These are phyloP conservation scores for Stephanodiscus triporus DNA, from an alignment of 108 stramenopile genomes.

Conservation along the genomic window DNA sequence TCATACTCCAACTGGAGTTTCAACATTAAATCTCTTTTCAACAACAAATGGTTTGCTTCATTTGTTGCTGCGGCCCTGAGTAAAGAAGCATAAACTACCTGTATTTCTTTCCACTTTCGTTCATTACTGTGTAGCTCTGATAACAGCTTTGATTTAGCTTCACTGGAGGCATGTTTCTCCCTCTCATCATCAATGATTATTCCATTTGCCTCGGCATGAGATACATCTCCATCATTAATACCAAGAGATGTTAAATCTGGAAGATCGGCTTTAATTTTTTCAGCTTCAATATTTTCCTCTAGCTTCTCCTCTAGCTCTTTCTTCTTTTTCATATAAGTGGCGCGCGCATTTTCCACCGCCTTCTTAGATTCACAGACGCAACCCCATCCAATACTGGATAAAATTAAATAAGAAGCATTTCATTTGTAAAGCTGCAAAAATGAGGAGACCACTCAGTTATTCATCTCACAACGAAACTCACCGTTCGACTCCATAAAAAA, in stretches of 20 bases:
- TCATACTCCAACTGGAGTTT: conserved; percentile 78
- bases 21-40: conserved; percentile 68
- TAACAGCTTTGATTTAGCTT: conserved; percentile 28
- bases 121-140: conserved; percentile 60
- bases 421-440: no score
- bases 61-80: conserved; percentile 60
- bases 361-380: conserved; percentile 88
- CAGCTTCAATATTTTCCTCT: conserved; percentile 58
- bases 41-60: conserved; percentile 50
- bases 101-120: conserved; percentile 86
- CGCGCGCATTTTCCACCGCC: conserved; percentile 63
- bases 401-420: neutral
- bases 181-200: conserved; percentile 24
- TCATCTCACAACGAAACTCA: neutral
- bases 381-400: conserved; percentile 67
- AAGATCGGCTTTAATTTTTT: conserved; percentile 29
- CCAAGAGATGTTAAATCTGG: conserved; percentile 15
- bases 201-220: conserved; percentile 30
- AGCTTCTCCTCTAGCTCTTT: conserved; percentile 54
- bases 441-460: neutral
- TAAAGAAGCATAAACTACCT: conserved; percentile 68
- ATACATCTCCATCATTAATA: conserved; percentile 9
- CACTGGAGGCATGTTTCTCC: conserved; percentile 14
- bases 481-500: conserved; percentile 73
- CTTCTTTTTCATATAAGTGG: conserved; percentile 67